Base-by-base conservation (phyloP, 2,329 filamentous ascomycete genomes). In the Cladosporium halotolerans region DNA sequence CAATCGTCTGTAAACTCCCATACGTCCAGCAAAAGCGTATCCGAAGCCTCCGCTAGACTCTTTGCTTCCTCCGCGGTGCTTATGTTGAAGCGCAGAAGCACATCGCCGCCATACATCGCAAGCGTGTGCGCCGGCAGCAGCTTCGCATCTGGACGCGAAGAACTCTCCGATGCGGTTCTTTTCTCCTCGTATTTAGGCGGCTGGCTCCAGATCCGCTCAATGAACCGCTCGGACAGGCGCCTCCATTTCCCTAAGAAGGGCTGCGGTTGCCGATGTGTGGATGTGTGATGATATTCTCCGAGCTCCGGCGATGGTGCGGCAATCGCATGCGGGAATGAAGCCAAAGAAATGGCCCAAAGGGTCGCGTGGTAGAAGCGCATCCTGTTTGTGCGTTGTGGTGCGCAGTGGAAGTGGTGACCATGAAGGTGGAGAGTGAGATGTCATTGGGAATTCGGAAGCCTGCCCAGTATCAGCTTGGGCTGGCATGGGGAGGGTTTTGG, bases 71-170 rank as follows among this genome's bases (percentile, higher is more conserved):
- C 78, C 3, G 77, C 70, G 23, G 80, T 83, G 57, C 79, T 84
- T 52, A 96, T 74, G 64, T 86, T 89, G 77, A 97, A 96, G 38
- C 93, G 84, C 58, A 97, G 74, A 13, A 99, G 89, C n/a, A 96
- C 78, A 69, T 96, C 85, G 57, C 86, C 81, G 57, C 83, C 82
- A 68, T 96, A 96, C 55, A 75, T 51, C 11, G 66, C 62, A 18
- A 62, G 56, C 9, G 58, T 60, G 34, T 62, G 60, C 16, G 63
- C 51, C 5, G 60, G 60, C 4, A 42, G 16, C 14, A 45, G 23
- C 19, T 46, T 45, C 32, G 38, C 47, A 18, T 38, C 34, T n/a
- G 28, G 13, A 23, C 42, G 44, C 13, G 16, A 9, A 5, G 41
- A 46, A n/a, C 45, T 52, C 41, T 42, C 38, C 7, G 16, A 23